phyloP scores from a whole-genome alignment of 2,329 filamentous ascomycete species.

The Fonsecaea pedrosoi region DNA sequence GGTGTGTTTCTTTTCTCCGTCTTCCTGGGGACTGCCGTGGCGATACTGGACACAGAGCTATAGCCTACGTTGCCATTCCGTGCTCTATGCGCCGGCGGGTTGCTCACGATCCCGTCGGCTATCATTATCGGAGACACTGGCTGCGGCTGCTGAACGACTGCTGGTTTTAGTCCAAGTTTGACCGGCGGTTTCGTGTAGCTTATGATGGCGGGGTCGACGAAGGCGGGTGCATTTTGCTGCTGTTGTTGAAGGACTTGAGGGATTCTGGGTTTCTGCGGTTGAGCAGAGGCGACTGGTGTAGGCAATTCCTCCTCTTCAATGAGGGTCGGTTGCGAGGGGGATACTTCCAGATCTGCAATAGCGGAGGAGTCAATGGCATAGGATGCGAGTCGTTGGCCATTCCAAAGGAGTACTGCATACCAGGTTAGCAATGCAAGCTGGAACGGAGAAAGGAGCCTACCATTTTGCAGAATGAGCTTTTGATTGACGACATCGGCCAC shows the following conservation, averaged over 20 bases:
- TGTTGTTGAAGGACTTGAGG: constrained; percentile 28
- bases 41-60: constrained; percentile 40
- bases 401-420: constrained; percentile 57
- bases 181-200: constrained; percentile 61
- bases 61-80: constrained; percentile 26
- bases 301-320: constrained; percentile 33
- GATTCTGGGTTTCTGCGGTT: constrained; percentile 12
- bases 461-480: constrained; percentile 74
- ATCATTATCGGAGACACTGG: constrained; percentile 44
- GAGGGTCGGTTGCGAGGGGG: constrained; percentile 42
- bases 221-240: constrained; percentile 47
- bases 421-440: constrained; percentile 43
- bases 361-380: constrained; percentile 64
- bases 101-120: constrained; percentile 41
- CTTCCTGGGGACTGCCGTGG: constrained; percentile 32
- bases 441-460: constrained; percentile 54
- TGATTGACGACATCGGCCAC: constrained; percentile 74
- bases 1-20: constrained; percentile 41
- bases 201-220: constrained; percentile 83
- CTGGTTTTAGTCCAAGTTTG: constrained; percentile 20
- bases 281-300: constrained; percentile 28
- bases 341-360: constrained; percentile 66
- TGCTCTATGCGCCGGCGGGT: constrained; percentile 27
- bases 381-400: constrained; percentile 58
- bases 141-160: constrained; percentile 33